Conservation (phyloP, 306 rosid genomes). For the Malus asiatica region DNA sequence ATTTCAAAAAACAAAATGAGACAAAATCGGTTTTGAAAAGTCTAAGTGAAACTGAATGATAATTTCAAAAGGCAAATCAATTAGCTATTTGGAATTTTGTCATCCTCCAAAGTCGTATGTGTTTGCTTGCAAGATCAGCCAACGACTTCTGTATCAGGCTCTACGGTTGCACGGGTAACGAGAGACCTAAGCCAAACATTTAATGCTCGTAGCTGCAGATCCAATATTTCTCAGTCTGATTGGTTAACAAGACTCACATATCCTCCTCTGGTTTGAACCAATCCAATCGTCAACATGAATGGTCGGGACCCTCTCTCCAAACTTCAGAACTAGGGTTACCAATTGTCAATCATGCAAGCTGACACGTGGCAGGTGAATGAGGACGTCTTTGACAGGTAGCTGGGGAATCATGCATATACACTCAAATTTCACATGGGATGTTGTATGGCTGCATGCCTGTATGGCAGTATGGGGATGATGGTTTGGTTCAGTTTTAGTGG, state of each 20-base stretch:
- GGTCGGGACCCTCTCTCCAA: not conserved
- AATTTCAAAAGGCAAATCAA: too few relatives aligned
- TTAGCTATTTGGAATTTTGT: too few relatives aligned
- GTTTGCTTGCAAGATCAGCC: constrained; percentile 25
- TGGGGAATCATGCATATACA: not conserved
- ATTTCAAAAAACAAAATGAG: too few relatives aligned
- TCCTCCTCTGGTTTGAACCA: not conserved
- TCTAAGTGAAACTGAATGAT: too few relatives aligned
- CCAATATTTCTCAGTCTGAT: constrained; percentile 25
- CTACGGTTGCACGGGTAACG: constrained; percentile 30
- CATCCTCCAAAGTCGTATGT: not conserved
- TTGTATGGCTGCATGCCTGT: not conserved
- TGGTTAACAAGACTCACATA: constrained; percentile 2
- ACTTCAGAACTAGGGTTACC: not conserved
- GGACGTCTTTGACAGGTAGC: constrained; percentile 2
- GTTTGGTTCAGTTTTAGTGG: not conserved
- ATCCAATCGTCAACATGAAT: not conserved
- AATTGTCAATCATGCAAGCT: constrained; percentile 5
- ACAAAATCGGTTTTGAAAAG: too few relatives aligned
- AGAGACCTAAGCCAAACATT: constrained; percentile 20
- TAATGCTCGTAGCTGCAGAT: constrained; percentile 26
- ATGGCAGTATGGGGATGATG: not conserved
- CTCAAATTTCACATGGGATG: constrained; percentile 5
- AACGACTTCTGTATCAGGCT: constrained; percentile 15
- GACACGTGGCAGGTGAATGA: constrained; percentile 11